Evolutionary conservation across 495 filamentous ascomycete species (phyloP), one percentile per base, ranked within the genome.

Genomic region (Glonium stellatum): DNA sequence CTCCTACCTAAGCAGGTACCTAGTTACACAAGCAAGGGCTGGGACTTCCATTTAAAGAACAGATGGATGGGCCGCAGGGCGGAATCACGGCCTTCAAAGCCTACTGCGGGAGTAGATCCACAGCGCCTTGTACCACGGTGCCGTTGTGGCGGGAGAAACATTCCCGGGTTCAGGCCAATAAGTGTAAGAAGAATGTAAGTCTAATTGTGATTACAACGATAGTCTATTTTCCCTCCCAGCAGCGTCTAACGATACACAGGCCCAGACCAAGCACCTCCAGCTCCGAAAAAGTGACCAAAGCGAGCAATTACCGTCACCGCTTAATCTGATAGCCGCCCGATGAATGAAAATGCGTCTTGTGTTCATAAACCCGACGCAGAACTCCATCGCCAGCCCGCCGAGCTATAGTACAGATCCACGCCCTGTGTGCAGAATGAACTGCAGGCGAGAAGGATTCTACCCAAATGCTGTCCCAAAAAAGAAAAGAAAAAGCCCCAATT

Each of bases 1-100:
- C 27, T 31, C 27, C 27, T n/a, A n/a, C n/a, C n/a, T n/a, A n/a
- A n/a, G n/a, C n/a, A 21, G 47, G 22, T 21, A n/a, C 55, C 15
- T 27, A 51, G 57, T 67, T 31, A 25, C 64, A 60, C 64, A 67
- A 59, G 64, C 64, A 67, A 67, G 64, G 64, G 64, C 60, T 51
- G 57, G 57, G 44, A 54, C 31, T 59, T 48, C 37, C 54, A 27
- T 15, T 31, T 59, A 57, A 34, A 54, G 59, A 55, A 36, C 4
- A 6, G 25, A 19, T n/a, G 34, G 25, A 37, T 15, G 19, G 31
- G 37, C 25, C 34, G 34, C 44, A 60, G 57, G 25, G 18, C 25
- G 15, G 50, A 15, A n/a, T 15, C 27, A 34, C 47, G 23, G 64
- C 64, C 60, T 54, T 41, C 54, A 59, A 46, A 49, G 48, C 12